Evolutionary conservation across 768 basidiomycete genomes (phyloP).

Genomic region (Fistulinella prunicolor): DNA sequence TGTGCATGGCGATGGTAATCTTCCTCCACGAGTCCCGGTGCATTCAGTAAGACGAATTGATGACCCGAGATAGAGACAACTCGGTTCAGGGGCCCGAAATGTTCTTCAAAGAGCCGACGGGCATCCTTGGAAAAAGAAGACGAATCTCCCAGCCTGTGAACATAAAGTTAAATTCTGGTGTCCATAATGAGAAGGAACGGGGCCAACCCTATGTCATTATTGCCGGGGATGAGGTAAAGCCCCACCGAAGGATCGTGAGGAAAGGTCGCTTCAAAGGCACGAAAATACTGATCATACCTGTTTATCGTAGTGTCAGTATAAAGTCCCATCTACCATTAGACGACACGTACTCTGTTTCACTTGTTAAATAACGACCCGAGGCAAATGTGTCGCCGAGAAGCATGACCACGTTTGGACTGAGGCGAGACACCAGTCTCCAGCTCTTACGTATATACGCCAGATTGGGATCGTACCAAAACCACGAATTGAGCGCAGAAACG

Average conservation of each 20-base stretch:
- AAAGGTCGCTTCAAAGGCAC: constrained; percentile 65
- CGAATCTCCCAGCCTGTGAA: constrained; percentile 52
- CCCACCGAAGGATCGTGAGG: constrained; percentile 36
- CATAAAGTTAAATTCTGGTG: neutral
- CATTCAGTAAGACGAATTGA: constrained; percentile 68
- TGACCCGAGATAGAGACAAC: constrained; percentile 63
- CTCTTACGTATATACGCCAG: constrained; percentile 62
- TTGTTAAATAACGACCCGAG: constrained; percentile 52
- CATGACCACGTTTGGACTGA: constrained; percentile 63
- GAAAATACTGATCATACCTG: constrained; percentile 61
- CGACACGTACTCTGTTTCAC: constrained; percentile 51
- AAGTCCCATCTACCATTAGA: neutral
- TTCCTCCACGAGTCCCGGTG: constrained; percentile 80
- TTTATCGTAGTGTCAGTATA: constrained; percentile 4
- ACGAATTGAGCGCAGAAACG: constrained; percentile 34
- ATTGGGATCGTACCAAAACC: constrained; percentile 45
- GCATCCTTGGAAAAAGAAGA: constrained; percentile 50
- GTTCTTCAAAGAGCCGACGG: constrained; percentile 52
- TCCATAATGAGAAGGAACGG: neutral
- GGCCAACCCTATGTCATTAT: constrained; percentile 71
- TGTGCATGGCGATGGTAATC: constrained; percentile 63
- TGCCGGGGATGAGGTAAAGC: constrained; percentile 70
- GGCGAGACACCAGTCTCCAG: constrained; percentile 60
- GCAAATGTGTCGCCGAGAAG: constrained; percentile 79
- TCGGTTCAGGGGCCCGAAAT: constrained; percentile 71